A percentile compares a stretch with the other conserved stretches of the same genome.
phyloP scores from a whole-genome alignment of 176 grass and related monocot species.

The Bolboschoenus planiculmis region DNA sequence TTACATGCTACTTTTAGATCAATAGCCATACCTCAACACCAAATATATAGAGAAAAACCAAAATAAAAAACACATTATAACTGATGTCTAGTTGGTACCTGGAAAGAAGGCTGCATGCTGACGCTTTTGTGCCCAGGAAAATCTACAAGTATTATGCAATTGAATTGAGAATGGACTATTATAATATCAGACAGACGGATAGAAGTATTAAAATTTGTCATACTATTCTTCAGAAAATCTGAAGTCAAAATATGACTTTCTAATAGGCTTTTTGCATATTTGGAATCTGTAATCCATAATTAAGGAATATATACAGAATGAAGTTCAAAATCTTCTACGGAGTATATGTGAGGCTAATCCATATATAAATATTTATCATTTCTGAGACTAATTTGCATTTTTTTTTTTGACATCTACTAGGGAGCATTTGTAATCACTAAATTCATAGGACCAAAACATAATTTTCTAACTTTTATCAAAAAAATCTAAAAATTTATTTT shows the following conservation, averaged over 20 bases:
- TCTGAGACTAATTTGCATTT: neutral
- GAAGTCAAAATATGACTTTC: neutral
- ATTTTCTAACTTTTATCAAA: neutral
- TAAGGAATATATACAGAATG: too few species aligned
- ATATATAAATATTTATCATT: neutral
- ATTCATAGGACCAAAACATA: neutral
- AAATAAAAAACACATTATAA: neutral
- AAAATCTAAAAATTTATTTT: neutral
- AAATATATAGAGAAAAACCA: neutral
- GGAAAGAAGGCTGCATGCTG: constrained; percentile 61
- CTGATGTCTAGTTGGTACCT: constrained; percentile 29
- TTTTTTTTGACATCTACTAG: too few species aligned
- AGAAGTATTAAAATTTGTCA: neutral
- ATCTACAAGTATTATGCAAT: constrained; percentile 31
- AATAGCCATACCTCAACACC: too few species aligned
- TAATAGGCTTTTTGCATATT: neutral
- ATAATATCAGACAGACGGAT: too few species aligned
- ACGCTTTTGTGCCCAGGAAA: constrained; percentile 79
- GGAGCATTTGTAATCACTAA: too few species aligned
- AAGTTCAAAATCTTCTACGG: neutral
- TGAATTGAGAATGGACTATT: neutral
- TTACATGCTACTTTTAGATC: too few species aligned
- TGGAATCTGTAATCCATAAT: neutral
- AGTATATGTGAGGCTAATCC: too few species aligned
- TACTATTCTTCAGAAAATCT: neutral